Evolutionary conservation across 306 rosid genomes (phyloP).

Genomic region (Fagus crenata): DNA sequence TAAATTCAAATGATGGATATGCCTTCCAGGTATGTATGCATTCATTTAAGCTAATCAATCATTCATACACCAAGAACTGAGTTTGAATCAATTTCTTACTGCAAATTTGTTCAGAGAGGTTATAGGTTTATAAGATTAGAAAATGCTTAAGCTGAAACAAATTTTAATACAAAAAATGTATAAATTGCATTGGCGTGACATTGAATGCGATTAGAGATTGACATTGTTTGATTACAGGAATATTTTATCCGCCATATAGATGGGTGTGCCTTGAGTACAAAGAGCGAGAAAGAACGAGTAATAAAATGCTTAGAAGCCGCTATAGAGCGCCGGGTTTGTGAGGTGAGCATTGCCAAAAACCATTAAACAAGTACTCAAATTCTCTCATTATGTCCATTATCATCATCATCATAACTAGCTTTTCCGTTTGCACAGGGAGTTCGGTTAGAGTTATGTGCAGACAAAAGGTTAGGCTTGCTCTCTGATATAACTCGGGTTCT

Average conservation of each 20-base stretch:
- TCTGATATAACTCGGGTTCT: slow-evolving; percentile 68
- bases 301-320: slow-evolving; percentile 70
- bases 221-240: slow-evolving; percentile 36
- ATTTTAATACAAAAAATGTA: too few relatives aligned
- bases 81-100: not conserved
- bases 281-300: slow-evolving; percentile 66
- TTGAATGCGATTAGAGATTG: not conserved
- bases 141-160: too few relatives aligned
- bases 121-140: too few relatives aligned
- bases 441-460: slow-evolving; percentile 57
- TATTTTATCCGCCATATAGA: slow-evolving; percentile 61
- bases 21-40: slow-evolving; percentile 53
- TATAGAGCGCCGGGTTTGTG: slow-evolving; percentile 64
- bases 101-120: too few relatives aligned
- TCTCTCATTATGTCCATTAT: not conserved
- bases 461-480: slow-evolving; percentile 56
- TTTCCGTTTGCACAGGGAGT: slow-evolving; percentile 43
- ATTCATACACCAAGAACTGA: too few relatives aligned
- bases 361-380: not conserved
- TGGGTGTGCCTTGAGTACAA: slow-evolving; percentile 51
- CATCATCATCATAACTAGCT: not conserved
- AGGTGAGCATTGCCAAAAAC: slow-evolving; percentile 29
- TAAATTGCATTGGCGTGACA: too few relatives aligned
- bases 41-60: not conserved
- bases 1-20: slow-evolving; percentile 36